Base-by-base conservation (phyloP, 2,329 filamentous ascomycete genomes). In the Tolypocladium paradoxum region DNA sequence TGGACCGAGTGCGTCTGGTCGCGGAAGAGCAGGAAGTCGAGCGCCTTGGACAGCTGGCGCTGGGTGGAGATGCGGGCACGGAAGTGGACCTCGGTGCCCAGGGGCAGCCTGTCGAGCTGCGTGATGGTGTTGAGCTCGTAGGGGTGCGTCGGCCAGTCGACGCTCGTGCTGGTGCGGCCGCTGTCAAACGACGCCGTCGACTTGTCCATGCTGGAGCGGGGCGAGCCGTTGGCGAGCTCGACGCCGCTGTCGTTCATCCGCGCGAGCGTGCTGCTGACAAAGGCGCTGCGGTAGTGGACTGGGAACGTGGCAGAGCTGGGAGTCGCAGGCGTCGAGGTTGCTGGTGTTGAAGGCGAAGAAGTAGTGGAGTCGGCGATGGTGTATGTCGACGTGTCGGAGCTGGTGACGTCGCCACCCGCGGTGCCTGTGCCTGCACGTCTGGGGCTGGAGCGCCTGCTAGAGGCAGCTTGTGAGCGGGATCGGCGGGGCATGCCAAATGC, bases 21-120 rank as follows among this genome's bases (percentile, higher is more conserved):
- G 53, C 91, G 85, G 64, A 96, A 86, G 54, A 95, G 80, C 45
- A 96, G 73, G 68, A 96, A 96, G 62, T 90, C 88, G 35, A 96
- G 76, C 60, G 87, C 85, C 61, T 88, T 79, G 65, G 89, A 92
- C 73, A 96, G 79, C 61, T 86, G 85, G 48, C 91, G 83, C 54
- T 93, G 77, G 53, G 90, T 88, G 57, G 70, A 63, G 40, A 71
- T 71, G 48, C 70, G 67, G 37, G 70, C 72, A 53, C 71, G 65
- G 55, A 74, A 73, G 51, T 68, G 71, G 49, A 74, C 68, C 49
- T 70, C 67, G 20, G 68, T 69, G 45, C 70, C 71, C 12, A 70
- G 52, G 16, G 70, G 68, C 16, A 71, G 57, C 37, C 55, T 52
- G 54, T 70, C 68, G 47, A 72, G 64, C 61, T 72, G 63, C 20